These are phyloP conservation scores for Hygrophorus russula DNA, from an alignment of 768 basidiomycete species.

Conservation along the genomic window DNA sequence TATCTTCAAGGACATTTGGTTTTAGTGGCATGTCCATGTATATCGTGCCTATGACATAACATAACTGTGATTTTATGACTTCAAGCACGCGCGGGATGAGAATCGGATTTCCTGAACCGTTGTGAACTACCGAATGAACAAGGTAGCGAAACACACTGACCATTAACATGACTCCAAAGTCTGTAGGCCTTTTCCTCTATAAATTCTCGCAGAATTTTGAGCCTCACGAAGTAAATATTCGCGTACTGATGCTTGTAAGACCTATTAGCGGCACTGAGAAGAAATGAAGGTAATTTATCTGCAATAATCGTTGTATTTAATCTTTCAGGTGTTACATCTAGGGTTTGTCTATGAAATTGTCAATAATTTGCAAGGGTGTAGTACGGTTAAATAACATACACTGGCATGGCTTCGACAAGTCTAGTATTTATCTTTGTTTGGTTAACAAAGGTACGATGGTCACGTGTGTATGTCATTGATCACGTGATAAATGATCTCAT, in stretches of 20 bases:
- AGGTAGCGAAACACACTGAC: slow-evolving; percentile 15
- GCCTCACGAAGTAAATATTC: slow-evolving; percentile 43
- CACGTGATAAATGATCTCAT: no score
- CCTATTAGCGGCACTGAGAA: slow-evolving; percentile 28
- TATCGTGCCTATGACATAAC: slow-evolving; percentile 89
- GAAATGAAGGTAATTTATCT: slow-evolving; percentile 31
- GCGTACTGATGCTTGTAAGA: slow-evolving; percentile 48
- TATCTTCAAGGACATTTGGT: slow-evolving; percentile 93
- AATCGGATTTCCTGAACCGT: slow-evolving; percentile 47
- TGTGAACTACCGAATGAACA: background rate
- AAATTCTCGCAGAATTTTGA: slow-evolving; percentile 26
- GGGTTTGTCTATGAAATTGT: background rate
- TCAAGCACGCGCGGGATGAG: slow-evolving; percentile 80
- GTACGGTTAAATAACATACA: no score
- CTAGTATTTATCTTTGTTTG: no score
- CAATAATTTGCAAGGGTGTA: background rate
- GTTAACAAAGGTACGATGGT: no score
- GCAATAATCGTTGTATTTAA: slow-evolving; percentile 22
- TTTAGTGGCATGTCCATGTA: slow-evolving; percentile 99
- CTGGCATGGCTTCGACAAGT: no score
- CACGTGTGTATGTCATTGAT: no score
- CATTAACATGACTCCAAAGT: slow-evolving; percentile 30
- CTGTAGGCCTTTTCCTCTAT: slow-evolving; percentile 29
- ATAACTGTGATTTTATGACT: slow-evolving; percentile 72
- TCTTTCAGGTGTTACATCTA: background rate